These are phyloP conservation scores for Artemisia argyi DNA, from an alignment of 129 eudicot genomes.

Conservation along the genomic window DNA sequence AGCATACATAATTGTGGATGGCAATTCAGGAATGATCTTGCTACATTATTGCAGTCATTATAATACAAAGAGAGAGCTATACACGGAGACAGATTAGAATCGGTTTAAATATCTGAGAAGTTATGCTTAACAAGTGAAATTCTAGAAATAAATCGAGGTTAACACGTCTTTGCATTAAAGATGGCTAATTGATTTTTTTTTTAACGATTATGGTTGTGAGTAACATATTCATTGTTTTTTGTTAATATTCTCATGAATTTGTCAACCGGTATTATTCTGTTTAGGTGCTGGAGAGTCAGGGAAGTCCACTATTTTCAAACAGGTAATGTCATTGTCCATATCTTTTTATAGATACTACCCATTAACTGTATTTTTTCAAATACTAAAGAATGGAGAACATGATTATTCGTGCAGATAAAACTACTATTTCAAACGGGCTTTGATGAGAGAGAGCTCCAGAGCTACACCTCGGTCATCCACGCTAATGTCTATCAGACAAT, in stretches of 20 bases:
- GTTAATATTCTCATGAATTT: conserved; percentile 10
- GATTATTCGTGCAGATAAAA: conserved; percentile 68
- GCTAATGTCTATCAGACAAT: conserved; percentile 97
- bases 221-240: conserved; percentile 5
- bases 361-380: neutral
- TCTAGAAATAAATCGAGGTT: conserved; percentile 8
- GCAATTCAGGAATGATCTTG: neutral
- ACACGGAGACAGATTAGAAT: neutral
- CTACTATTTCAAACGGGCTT: conserved; percentile 92
- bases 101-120: neutral
- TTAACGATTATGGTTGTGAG: neutral
- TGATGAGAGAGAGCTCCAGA: conserved; percentile 85
- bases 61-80: neutral
- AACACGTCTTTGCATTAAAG: neutral
- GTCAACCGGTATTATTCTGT: conserved; percentile 1
- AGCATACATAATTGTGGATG: neutral
- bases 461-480: conserved; percentile 85
- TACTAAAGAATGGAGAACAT: neutral
- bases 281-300: conserved; percentile 98
- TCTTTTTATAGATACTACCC: neutral
- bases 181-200: too few species aligned
- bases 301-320: conserved; percentile 97
- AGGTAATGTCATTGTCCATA: conserved; percentile 41
- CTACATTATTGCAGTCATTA: neutral
- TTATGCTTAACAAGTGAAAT: neutral